A percentile compares a stretch with the other conserved stretches of the same genome.
These are phyloP conservation scores for Curvularia verruculosa DNA, from an alignment of 2,329 filamentous ascomycete species.

Conservation along the genomic window DNA sequence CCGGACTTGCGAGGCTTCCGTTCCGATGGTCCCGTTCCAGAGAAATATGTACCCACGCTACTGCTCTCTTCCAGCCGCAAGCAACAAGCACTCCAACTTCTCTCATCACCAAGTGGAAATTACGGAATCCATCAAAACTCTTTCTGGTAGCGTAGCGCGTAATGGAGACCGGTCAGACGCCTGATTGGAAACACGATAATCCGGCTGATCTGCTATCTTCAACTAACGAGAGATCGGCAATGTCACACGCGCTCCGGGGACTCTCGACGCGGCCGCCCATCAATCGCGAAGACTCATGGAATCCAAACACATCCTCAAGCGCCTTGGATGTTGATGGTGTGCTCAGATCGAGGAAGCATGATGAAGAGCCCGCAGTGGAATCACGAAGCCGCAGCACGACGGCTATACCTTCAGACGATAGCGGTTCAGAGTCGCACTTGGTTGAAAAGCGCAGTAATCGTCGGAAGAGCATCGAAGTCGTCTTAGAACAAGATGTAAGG, in stretches of 20 bases:
- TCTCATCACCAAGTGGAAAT: constrained; percentile 2
- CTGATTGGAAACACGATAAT: constrained; percentile 10
- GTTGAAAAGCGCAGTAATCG: constrained; percentile 25
- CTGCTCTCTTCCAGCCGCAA: constrained; percentile 12
- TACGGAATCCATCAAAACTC: neutral
- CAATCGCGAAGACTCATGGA: constrained; percentile 36
- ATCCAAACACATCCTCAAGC: constrained; percentile 31
- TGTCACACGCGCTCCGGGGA: constrained; percentile 39
- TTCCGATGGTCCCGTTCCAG: constrained; percentile 17
- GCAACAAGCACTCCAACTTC: constrained; percentile 1
- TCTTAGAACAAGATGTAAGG: constrained; percentile 54
- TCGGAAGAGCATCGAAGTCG: constrained; percentile 54
- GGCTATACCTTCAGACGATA: constrained; percentile 35
- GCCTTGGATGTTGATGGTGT: constrained; percentile 51
- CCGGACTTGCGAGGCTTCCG: constrained; percentile 3
- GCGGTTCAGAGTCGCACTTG: constrained; percentile 20
- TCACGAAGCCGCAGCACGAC: constrained; percentile 37
- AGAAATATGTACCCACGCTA: constrained; percentile 18
- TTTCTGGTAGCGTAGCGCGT: neutral
- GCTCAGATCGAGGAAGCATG: constrained; percentile 46
- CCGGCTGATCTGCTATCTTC: constrained; percentile 21
- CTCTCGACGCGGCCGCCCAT: constrained; percentile 27
- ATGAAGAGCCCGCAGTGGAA: constrained; percentile 46
- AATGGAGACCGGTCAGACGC: constrained; percentile 3
- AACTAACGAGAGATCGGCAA: constrained; percentile 28